A percentile compares a stretch with the other conserved stretches of the same genome.
phyloP scores from a whole-genome alignment of 306 rosid species.

The Hippophae rhamnoides region DNA sequence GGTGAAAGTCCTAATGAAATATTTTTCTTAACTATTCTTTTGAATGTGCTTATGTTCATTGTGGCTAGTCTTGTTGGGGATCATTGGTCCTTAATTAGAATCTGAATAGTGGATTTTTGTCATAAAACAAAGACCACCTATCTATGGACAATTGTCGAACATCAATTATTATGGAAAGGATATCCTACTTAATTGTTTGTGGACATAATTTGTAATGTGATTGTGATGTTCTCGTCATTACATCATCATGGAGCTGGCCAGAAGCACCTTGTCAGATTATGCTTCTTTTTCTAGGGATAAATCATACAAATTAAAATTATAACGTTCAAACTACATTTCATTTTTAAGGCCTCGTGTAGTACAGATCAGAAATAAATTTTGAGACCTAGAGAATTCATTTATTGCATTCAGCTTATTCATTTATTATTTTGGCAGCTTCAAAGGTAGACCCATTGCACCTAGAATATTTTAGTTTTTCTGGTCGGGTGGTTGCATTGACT shows the following conservation, averaged over 20 bases:
- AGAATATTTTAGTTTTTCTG: conserved; percentile 68
- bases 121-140: neutral
- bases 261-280: neutral
- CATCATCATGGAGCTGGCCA: neutral
- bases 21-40: neutral
- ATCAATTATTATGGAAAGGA: neutral
- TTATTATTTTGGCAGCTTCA: conserved; percentile 57
- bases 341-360: neutral
- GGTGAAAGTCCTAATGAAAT: conserved; percentile 1
- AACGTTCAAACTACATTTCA: neutral
- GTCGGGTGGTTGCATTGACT: conserved; percentile 85
- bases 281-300: conserved; percentile 7
- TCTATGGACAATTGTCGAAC: neutral
- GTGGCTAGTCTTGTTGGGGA: no score
- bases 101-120: neutral
- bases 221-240: no score
- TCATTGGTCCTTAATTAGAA: neutral
- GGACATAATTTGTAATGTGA: no score
- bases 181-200: neutral
- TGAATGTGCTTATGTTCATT: no score
- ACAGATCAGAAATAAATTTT: neutral
- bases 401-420: conserved; percentile 14
- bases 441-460: conserved; percentile 86
- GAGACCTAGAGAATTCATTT: conserved; percentile 1
- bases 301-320: neutral